Base-by-base conservation (phyloP, 2,329 filamentous ascomycete species). In the Penicillium sp. region DNA sequence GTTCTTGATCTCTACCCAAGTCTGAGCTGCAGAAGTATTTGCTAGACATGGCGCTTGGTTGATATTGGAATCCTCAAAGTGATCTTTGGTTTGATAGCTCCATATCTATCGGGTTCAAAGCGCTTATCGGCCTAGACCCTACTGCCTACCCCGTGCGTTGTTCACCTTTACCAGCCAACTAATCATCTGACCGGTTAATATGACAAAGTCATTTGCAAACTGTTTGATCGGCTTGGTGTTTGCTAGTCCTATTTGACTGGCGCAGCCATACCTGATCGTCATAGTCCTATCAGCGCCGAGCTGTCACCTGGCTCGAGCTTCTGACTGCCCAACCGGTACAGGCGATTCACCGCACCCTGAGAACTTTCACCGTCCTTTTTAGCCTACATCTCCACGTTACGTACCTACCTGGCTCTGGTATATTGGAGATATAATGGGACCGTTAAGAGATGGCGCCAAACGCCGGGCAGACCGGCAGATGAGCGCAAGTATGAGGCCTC, bases 391-490 rank as follows among this genome's bases (percentile, higher is more conserved):
- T 43, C 44, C 31, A 36, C 45, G 21, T 43, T 44, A 29, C 29
- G 42, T 16, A 24, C 47, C 29, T 42, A 24, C 47, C 29, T 42
- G 34, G 54, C 55, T 49, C 36, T 29, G 10, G 18, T 51, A 45
- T 55, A 47, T 27, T 49, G 40, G 38, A 34, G 38, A 44, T 53
- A 21, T 50, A 10, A 74, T 74, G 71, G 64, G 59, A 67, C 70
- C 74, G 44, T 56, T 67, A 49, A 63, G 69, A 55, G 77, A 78
- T 54, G 72, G 74, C 53, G 57, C 72, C 42, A 77, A 76, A 65
- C 73, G 74, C 68, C 72, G 75, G 56, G 67, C 71, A 45, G 68
- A 71, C 31, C 75, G 73, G 48, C 75, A 74, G 65, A 65, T 79
- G 49, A 71, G 66, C 52, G 63, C 75, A 67, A 71, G 65, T 57